These are phyloP conservation scores for Trichomonascaceae sp. DNA, from an alignment of 1,139 yeast genomes.

Conservation along the genomic window DNA sequence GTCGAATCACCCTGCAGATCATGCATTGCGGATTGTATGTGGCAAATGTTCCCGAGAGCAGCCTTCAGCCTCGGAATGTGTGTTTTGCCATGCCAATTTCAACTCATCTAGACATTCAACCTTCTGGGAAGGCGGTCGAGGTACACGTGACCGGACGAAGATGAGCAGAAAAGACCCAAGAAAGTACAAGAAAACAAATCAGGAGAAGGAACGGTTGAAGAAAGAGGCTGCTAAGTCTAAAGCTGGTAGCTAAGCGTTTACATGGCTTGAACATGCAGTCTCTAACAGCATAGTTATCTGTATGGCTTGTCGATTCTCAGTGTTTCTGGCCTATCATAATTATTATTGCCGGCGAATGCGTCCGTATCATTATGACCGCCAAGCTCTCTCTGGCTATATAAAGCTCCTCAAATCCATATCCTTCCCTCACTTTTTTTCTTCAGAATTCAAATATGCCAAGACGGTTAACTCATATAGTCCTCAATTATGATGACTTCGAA, in stretches of 20 bases:
- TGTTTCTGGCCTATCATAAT: no score
- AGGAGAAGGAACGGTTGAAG: constrained; percentile 2
- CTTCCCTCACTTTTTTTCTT: no score
- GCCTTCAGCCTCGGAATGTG: constrained; percentile 31
- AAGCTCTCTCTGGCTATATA: no score
- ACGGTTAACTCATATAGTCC: no score
- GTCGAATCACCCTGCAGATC: constrained; percentile 34
- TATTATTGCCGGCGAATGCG: no score
- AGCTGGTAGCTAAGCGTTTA: neutral
- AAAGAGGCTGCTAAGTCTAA: constrained; percentile 1
- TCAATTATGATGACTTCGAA: no score
- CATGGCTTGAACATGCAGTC: no score
- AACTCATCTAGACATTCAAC: constrained; percentile 29
- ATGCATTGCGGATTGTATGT: constrained; percentile 38
- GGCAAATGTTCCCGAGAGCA: constrained; percentile 41
- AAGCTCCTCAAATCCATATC: no score
- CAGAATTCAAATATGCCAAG: no score
- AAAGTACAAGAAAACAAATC: constrained; percentile 31
- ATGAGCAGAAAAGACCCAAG: constrained; percentile 39
- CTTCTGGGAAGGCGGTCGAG: constrained; percentile 43
- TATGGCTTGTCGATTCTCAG: no score
- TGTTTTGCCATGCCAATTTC: constrained; percentile 34
- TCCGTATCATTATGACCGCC: no score
- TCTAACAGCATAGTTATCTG: no score
- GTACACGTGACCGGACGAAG: constrained; percentile 36